These are phyloP conservation scores for Penicillium sp. DNA, from an alignment of 2,329 filamentous ascomycete genomes.

Conservation along the genomic window DNA sequence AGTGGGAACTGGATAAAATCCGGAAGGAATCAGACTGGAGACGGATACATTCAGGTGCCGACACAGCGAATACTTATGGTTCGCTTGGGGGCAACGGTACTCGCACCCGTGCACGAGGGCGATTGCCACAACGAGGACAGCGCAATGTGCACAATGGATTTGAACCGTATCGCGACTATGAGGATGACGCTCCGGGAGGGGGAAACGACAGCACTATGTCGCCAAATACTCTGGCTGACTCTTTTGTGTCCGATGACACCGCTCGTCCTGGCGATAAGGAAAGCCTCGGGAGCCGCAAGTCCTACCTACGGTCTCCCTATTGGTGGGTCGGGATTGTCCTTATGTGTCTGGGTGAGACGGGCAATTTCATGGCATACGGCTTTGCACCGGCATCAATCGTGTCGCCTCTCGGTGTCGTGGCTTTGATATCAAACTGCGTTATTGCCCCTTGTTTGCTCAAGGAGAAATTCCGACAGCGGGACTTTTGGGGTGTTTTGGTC, in stretches of 20 bases:
- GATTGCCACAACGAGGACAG: slow-evolving; percentile 12
- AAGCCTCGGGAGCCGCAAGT: slow-evolving; percentile 54
- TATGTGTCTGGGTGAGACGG: slow-evolving; percentile 88
- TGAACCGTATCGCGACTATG: slow-evolving; percentile 29
- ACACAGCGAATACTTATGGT: slow-evolving; percentile 42
- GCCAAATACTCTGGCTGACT: slow-evolving; percentile 29
- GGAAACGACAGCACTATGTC: slow-evolving; percentile 37
- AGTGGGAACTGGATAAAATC: slow-evolving; percentile 59
- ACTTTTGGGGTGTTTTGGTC: slow-evolving; percentile 83
- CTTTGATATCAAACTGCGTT: slow-evolving; percentile 91
- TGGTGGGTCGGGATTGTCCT: slow-evolving; percentile 95
- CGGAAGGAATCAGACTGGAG: slow-evolving; percentile 56
- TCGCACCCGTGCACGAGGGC: slow-evolving; percentile 10
- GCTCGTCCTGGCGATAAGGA: slow-evolving; percentile 40
- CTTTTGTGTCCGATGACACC: slow-evolving; percentile 41
- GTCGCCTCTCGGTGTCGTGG: slow-evolving; percentile 93
- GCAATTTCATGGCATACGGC: slow-evolving; percentile 95
- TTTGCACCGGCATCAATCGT: slow-evolving; percentile 98
- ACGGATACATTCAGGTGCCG: slow-evolving; percentile 31
- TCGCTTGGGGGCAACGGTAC: slow-evolving; percentile 31
- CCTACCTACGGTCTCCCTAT: slow-evolving; percentile 85
- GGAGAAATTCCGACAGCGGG: slow-evolving; percentile 78
- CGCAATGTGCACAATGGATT: slow-evolving; percentile 22
- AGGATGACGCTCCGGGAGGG: slow-evolving; percentile 31
- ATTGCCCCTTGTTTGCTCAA: slow-evolving; percentile 94